Evolutionary conservation across 2,329 filamentous ascomycete genomes (phyloP).

Genomic region (Xylaria sp.): DNA sequence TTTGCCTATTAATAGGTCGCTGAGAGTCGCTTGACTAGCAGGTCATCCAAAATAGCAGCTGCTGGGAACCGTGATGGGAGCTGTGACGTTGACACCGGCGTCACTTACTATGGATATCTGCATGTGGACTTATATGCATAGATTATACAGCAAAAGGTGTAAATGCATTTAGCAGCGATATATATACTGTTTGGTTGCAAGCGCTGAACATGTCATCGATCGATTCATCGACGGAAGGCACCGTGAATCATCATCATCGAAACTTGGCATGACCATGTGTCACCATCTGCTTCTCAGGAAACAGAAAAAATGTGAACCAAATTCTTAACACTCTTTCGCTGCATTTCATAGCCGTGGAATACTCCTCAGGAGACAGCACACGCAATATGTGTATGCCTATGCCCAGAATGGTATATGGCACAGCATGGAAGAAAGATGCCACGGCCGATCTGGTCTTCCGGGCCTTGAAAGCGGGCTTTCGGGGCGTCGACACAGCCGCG

Average conservation of each 20-base stretch:
- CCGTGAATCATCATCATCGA: not conserved
- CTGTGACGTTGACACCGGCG: too few relatives aligned
- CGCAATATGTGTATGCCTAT: slow-evolving; percentile 33
- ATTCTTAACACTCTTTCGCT: not conserved
- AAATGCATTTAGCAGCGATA: too few relatives aligned
- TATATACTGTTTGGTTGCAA: too few relatives aligned
- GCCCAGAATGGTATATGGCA: slow-evolving; percentile 65
- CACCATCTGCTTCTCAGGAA: not conserved
- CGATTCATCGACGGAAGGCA: too few relatives aligned
- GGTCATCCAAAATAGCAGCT: too few relatives aligned
- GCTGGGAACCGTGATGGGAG: too few relatives aligned
- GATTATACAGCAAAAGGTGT: too few relatives aligned
- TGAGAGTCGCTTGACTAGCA: not conserved
- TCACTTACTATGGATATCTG: too few relatives aligned
- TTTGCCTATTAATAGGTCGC: not conserved
- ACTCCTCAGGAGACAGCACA: not conserved
- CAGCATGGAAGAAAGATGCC: slow-evolving; percentile 75
- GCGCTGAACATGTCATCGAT: too few relatives aligned
- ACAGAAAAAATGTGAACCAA: slow-evolving; percentile 2
- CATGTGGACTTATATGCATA: too few relatives aligned
- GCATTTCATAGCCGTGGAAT: not conserved
- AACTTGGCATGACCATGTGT: not conserved
- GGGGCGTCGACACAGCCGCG: slow-evolving; percentile 70
- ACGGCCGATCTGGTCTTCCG: slow-evolving; percentile 63
- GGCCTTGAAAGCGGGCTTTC: slow-evolving; percentile 65